Evolutionary conservation across 345 rosid genomes (phyloP), one percentile per base, ranked within the genome.

Genomic region (Eucalyptus lansdowneana): DNA sequence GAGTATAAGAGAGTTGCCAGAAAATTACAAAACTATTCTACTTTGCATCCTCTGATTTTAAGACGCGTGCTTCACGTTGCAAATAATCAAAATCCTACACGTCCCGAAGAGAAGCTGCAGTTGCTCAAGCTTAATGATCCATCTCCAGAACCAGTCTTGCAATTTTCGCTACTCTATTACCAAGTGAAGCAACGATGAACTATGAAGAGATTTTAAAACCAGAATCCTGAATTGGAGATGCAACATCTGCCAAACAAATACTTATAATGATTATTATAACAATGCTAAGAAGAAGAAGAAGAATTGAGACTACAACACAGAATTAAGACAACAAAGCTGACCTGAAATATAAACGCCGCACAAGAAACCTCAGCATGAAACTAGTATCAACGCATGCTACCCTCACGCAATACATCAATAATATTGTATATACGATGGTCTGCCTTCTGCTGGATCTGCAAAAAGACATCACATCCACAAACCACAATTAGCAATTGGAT

Each of bases 361-460:
- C 45, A 44, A 44, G 45, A 44, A 44, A 44, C 45, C 45, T 44
- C 45, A 44, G 45, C 45, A 44, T 44, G 45, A 44, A 44, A 44
- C 45, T 44, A 44, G 45, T 44, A 44, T 44, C 45, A 44, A 44
- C 45, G 45, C 45, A 44, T 44, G 45, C 45, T 44, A 44, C 45
- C 45, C 45, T 44, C 45, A 44, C 45, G 45, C 45, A 44, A 44
- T 44, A 44, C 45, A 44, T 8, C 45, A 44, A 44, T 44, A 8
- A 44, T 44, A 44, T 44, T 44, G 9, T 44, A 44, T 44, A 44
- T 44, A 44, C 92, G 90, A 89, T 97, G 94, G 47, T 97, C 95
- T 50, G 96, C 96, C 92, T 92, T 95, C n/a, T 87, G 80, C 87
- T 94, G 92, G 88, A 98, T 90, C 98, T 97, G 93, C 92, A 88